phyloP scores from a whole-genome alignment of 139 green algal genomes.

The Chlorella sp. region DNA sequence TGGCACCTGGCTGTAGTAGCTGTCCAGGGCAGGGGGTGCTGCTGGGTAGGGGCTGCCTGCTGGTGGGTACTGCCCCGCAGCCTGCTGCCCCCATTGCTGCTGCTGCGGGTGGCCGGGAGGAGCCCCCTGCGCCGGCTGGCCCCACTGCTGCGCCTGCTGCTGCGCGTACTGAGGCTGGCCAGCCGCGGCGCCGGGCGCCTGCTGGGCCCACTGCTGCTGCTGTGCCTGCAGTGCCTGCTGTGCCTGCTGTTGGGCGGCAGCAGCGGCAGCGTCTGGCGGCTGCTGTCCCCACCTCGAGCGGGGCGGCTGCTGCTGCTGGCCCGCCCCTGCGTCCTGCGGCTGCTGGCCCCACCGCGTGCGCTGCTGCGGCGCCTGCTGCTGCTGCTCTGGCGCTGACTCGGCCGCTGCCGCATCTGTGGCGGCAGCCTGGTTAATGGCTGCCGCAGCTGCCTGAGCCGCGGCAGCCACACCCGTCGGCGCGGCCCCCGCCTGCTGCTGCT shows the following conservation, averaged over 20 bases:
- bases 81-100: background rate
- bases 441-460: background rate
- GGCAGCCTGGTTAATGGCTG: background rate
- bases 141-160: background rate
- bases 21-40: background rate
- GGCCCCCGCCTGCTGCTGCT: background rate
- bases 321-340: background rate
- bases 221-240: background rate
- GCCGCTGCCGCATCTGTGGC: background rate
- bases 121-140: background rate
- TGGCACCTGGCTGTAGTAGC: background rate
- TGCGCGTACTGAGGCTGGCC: background rate
- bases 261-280: background rate
- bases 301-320: background rate
- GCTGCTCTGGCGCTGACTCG: background rate
- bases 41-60: background rate
- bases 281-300: background rate
- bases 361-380: background rate
- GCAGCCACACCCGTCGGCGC: background rate
- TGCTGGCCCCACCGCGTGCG: slow-evolving; percentile 1
- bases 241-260: background rate
- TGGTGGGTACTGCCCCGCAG: background rate
- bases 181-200: background rate
- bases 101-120: background rate
- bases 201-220: background rate